Evolutionary conservation across 441 rosid genomes (phyloP), one percentile per base, ranked within the genome.

Genomic region (Biscutella laevigata): DNA sequence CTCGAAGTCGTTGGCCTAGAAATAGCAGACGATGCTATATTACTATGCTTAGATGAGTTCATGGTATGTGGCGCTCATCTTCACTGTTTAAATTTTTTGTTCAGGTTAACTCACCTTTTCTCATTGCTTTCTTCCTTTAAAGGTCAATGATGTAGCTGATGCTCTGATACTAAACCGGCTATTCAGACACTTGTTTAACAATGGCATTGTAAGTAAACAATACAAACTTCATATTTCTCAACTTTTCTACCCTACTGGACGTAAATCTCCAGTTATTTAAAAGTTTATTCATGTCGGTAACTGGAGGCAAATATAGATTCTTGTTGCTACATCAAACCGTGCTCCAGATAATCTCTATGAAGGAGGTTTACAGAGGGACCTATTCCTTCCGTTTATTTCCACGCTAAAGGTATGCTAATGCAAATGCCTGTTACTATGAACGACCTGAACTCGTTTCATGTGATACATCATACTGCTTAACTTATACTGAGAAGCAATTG

Each of bases 1-100:
- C 96, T 88, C 33, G 98, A 91, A 82, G 87, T 88, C 42, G 95
- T 91, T 51, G 96, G 91, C 16, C 82, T 80, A 42, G 98, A 91
- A 78, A 91, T 88, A 70, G 82, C 94, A 4, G 94, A 88, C 42
- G 95, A 86, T 61, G 78, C 98, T 1, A 71, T 88, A 47, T 75
- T 91, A 49, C 75, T 88, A 49, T 91, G 98, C 61, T 66, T 91
- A 16, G 98, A 91, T 57, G 98, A 91, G 71, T 88, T 91, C 68
- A 91, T 88, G 98, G 98, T 88, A 83, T 37, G 45, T 61, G 30
- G 46, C 4, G 10, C 36, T 43, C 27, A 27, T 38, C 44, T 44
- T 28, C 12, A 28, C 15, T 15, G 6, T 43, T 5, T 24, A 4
- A 4, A 27, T n/a, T 1, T 0, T 5, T 14, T 51, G 12, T 41